Percentiles rank a stretch among this genome's conserved stretches.
Conservation (phyloP, 2,329 filamentous ascomycete genomes). For the Claviceps arundinis region DNA sequence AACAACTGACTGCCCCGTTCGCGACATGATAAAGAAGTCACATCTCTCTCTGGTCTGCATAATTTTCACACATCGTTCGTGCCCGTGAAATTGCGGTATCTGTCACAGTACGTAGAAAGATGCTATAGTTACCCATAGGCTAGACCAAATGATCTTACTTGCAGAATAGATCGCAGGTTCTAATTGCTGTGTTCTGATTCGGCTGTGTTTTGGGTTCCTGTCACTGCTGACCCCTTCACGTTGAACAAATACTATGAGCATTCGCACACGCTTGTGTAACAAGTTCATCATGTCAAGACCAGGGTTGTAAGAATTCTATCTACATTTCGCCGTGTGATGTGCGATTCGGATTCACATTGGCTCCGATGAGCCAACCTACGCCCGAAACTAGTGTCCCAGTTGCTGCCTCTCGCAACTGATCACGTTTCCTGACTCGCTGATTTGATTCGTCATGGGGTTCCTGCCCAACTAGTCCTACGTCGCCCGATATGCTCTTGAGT, state of each 20-base stretch:
- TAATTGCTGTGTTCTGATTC: not conserved
- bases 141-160: not conserved
- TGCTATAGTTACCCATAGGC: not conserved
- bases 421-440: conserved; percentile 51
- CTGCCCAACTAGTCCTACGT: conserved; percentile 1
- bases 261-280: not conserved
- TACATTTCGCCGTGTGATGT: not conserved
- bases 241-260: not conserved
- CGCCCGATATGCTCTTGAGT: conserved; percentile 24
- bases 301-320: not conserved
- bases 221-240: not conserved
- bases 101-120: not conserved
- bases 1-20: not conserved
- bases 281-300: not conserved
- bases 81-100: not conserved
- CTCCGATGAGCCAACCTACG: conserved; percentile 55
- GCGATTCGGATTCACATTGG: conserved; percentile 21
- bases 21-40: not conserved
- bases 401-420: conserved; percentile 54
- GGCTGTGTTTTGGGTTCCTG: not conserved
- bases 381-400: conserved; percentile 54
- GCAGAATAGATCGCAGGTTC: not conserved
- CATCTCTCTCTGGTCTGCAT: not conserved
- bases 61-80: not conserved
- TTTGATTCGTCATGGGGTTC: conserved; percentile 16